These are phyloP conservation scores for Dentipellis sp. DNA, from an alignment of 768 basidiomycete genomes.

Conservation along the genomic window DNA sequence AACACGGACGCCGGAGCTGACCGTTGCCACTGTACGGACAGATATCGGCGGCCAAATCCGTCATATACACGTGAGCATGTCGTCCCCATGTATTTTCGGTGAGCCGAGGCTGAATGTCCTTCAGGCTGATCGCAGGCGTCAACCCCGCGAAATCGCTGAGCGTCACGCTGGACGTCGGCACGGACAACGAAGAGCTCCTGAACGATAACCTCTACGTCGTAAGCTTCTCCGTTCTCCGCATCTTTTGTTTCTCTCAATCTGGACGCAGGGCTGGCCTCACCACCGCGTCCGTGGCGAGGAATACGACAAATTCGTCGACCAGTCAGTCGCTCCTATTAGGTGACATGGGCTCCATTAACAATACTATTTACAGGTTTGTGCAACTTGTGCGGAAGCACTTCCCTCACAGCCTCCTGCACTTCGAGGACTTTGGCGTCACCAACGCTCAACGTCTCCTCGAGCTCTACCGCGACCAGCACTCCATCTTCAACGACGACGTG, in stretches of 20 bases:
- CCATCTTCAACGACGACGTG: conserved; percentile 85
- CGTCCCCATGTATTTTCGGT: neutral
- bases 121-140: conserved; percentile 55
- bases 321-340: conserved; percentile 27
- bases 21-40: conserved; percentile 32
- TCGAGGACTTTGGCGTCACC: conserved; percentile 77
- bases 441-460: conserved; percentile 66
- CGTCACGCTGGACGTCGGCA: conserved; percentile 70
- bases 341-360: neutral
- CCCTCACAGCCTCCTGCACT: conserved; percentile 62
- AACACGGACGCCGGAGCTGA: neutral
- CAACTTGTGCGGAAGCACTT: conserved; percentile 67
- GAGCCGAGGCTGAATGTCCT: neutral
- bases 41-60: conserved; percentile 74
- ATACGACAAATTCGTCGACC: conserved; percentile 75
- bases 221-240: neutral
- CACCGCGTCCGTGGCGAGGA: conserved; percentile 59
- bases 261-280: conserved; percentile 59
- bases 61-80: conserved; percentile 53
- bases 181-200: conserved; percentile 55
- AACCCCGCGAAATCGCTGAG: conserved; percentile 49
- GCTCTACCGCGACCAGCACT: conserved; percentile 50
- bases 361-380: conserved; percentile 43
- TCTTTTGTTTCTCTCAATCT: neutral
- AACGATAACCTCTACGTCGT: conserved; percentile 62